Evolutionary conservation across 495 filamentous ascomycete species (phyloP), one percentile per base, ranked within the genome.

Genomic region (Trichocladium antarcticum): DNA sequence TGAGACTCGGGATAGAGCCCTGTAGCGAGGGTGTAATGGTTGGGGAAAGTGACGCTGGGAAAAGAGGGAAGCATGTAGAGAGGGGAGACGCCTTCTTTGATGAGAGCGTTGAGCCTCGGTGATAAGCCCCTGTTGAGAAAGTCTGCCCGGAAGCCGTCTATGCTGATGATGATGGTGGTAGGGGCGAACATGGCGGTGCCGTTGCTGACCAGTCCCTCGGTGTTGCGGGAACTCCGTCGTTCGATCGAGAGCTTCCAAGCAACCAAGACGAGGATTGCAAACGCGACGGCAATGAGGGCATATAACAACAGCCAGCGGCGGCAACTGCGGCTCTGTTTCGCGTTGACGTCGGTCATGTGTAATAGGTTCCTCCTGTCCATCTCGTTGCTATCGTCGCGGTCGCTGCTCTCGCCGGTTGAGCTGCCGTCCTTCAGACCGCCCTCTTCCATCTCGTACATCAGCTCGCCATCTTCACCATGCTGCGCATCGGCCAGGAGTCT

Each of bases 121-220:
- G 92, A 95, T 39, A 99, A 60, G 6, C 81, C 81, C 21, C 89
- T 79, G 28, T 78, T 75, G 29, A 99, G 75, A 54, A 95, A 99
- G 62, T 97, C 92, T 2, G 93, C 89, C n/a, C 92, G 81, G 64
- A 99, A 96, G 2, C 92, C 92, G 65, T 99, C 92, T 9, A 99
- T 74, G 31, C 90, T 96, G 54, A 99, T 85, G 39, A 96, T 64
- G 35, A 99, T 84, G 1, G 92, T 99, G 0, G 92, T 99, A 15
- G 87, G 87, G 3, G 79, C 81, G 61, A 94, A 99, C 9, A 81
- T 64, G 1, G 89, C 81, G 0, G 88, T 93, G 24, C 92, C 93
- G 61, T 90, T 90, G 51, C 78, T 87, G 34, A 75, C 58, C n/a
- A 77, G 51, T 6, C 40, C 45, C 47, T 59, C 41, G 12, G 40